A percentile compares a stretch with the other conserved stretches of the same genome.
phyloP scores from a whole-genome alignment of 345 rosid genomes.

The Dimocarpus longan region DNA sequence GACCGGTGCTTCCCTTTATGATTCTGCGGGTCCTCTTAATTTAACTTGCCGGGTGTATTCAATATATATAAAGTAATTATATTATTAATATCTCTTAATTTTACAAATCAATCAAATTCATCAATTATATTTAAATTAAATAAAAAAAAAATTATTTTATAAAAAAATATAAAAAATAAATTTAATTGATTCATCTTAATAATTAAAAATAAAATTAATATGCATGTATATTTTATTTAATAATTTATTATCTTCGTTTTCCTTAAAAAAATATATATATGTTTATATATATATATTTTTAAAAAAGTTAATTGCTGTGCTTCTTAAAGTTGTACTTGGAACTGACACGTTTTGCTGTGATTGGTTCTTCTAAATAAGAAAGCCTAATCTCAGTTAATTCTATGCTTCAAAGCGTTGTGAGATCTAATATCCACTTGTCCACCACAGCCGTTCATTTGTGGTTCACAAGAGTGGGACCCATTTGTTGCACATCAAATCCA shows the following conservation, averaged over 20 bases:
- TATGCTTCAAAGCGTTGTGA: neutral
- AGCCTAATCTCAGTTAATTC: neutral
- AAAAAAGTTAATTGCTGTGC: neutral
- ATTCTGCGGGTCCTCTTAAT: too few species aligned
- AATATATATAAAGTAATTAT: too few species aligned
- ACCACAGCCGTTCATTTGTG: constrained; percentile 8
- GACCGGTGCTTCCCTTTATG: neutral
- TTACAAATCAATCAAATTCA: too few species aligned
- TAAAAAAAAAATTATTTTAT: too few species aligned
- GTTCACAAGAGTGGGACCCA: constrained; percentile 4
- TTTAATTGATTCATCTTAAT: too few species aligned
- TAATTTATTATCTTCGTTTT: neutral
- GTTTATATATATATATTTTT: too few species aligned
- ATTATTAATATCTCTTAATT: too few species aligned
- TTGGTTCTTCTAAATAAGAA: neutral
- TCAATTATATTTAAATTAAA: too few species aligned
- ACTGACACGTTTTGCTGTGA: neutral
- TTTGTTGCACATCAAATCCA: constrained; percentile 31
- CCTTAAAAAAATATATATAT: too few species aligned
- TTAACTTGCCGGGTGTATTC: neutral
- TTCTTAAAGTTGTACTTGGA: neutral
- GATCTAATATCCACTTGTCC: neutral
- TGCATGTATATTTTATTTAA: neutral
- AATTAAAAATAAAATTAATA: too few species aligned
- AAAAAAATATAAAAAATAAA: too few species aligned